Evolutionary conservation across 306 rosid species (phyloP), one percentile per base, ranked within the genome.

Genomic region (Dicorynia guianensis): DNA sequence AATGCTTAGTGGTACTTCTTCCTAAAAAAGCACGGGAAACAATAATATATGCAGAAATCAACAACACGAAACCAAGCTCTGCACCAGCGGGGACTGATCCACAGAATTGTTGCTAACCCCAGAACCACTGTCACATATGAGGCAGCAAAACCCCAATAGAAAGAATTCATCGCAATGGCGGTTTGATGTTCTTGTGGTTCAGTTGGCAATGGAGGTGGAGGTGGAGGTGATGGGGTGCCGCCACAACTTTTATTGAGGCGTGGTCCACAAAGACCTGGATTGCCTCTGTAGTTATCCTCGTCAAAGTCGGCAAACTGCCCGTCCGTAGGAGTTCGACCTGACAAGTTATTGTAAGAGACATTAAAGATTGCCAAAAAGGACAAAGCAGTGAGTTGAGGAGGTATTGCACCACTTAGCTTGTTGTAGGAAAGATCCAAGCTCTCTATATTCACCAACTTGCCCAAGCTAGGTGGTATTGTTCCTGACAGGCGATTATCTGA

Each of bases 401-500:
- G 77, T 11, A 72, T 72, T 44, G 47, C 11, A 11, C 60, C 69
- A 61, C 59, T 60, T 17, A 72, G 60, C 18, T 46, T 58, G 4
- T 59, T 72, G 69, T 59, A 48, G 3, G 69, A 72, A n/a, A 72
- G 34, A 33, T 72, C 77, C 40, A 72, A 44, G 35, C 77, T 72
- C 46, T 72, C 77, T 0, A 72, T 8, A 0, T 52, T 2, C 5
- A 0, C 62, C 0, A 72, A n/a, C 3, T 58, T 60, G 56, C 60
- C 59, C 3, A 72, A 25, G 17, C 46, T 72, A 4, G 3, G 15
- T 5, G 77, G 60, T 60, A 59, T 34, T 3, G 11, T 11, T 12
- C 77, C 61, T 3, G 0, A 25, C 6, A 72, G 17, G 0, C 7
- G 43, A 59, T 72, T 72, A 17, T 59, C 10, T 6, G 77, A 74